Evolutionary conservation across 106 monocot species (phyloP), one percentile per base, ranked within the genome.

Genomic region (Vanilla planifolia): DNA sequence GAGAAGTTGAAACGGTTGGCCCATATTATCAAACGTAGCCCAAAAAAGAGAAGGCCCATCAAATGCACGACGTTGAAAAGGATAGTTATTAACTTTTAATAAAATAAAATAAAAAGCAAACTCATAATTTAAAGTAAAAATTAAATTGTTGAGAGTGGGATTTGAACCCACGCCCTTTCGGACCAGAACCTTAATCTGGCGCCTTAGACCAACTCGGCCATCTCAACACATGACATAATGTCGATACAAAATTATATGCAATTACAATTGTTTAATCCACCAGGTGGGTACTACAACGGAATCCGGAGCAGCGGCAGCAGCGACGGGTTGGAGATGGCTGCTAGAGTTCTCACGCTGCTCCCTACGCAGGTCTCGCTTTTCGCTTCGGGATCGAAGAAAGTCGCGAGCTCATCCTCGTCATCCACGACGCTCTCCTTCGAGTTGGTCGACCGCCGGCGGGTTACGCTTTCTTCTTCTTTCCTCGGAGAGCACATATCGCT

Each of bases 181-280:
- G 88, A 88, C 83, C 87, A 87, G 82, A 82, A 87, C 81, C 81
- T 86, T 88, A 88, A 88, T 88, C 82, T 82, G 87, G 87, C 85
- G 85, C 85, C 80, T 85, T 85, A 80, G 85, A 85, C 80, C 85
- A 85, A 85, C 85, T 85, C 80, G 80, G 85, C 85, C 85, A 85
- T 85, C 80, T 77, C 85, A 85, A 72, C 80, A n/a, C n/a, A n/a
- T n/a, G n/a, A n/a, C n/a, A n/a, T n/a, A n/a, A n/a, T n/a, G n/a
- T n/a, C n/a, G n/a, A n/a, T n/a, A n/a, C n/a, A n/a, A n/a, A n/a
- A n/a, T n/a, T n/a, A n/a, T n/a, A n/a, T n/a, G n/a, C n/a, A n/a
- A n/a, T n/a, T n/a, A n/a, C n/a, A n/a, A n/a, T n/a, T n/a, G n/a
- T n/a, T n/a, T n/a, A n/a, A n/a, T n/a, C n/a, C n/a, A n/a, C n/a